Evolutionary conservation across 2,329 filamentous ascomycete species (phyloP).

Genomic region (Curvularia sp.): DNA sequence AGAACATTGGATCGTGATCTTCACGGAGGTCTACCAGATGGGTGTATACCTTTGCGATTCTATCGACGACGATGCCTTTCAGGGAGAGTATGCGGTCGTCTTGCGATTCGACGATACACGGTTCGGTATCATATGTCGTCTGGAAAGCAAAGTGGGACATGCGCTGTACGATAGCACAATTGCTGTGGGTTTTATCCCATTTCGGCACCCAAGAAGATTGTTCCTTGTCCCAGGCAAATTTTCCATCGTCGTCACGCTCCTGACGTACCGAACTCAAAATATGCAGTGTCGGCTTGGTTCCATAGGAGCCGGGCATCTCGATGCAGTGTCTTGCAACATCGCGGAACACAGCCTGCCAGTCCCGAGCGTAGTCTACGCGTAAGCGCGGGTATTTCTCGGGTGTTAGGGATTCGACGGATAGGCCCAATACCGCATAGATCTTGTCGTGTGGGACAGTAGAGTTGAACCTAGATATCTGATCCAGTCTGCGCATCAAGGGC

Average conservation of each 20-base stretch:
- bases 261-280: constrained; percentile 5
- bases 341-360: constrained; percentile 6
- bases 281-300: not conserved
- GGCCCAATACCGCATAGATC: constrained; percentile 11
- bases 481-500: constrained; percentile 1
- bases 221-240: not conserved
- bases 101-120: not conserved
- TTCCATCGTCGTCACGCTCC: not conserved
- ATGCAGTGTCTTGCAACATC: constrained; percentile 13
- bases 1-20: not conserved
- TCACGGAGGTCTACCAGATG: not conserved
- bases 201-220: constrained; percentile 13
- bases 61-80: constrained; percentile 5
- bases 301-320: constrained; percentile 1
- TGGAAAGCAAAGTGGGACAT: not conserved
- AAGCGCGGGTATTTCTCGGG: constrained; percentile 6
- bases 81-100: constrained; percentile 10
- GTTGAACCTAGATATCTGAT: not conserved
- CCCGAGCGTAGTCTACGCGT: constrained; percentile 9
- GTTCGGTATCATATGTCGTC: not conserved
- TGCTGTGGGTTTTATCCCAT: not conserved
- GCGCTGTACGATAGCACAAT: not conserved
- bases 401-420: constrained; percentile 3
- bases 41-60: not conserved
- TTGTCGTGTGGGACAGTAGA: constrained; percentile 13